Percentiles rank a stretch among this genome's conserved stretches.
phyloP scores from a whole-genome alignment of 345 rosid species.

The Gossypium thurberi region DNA sequence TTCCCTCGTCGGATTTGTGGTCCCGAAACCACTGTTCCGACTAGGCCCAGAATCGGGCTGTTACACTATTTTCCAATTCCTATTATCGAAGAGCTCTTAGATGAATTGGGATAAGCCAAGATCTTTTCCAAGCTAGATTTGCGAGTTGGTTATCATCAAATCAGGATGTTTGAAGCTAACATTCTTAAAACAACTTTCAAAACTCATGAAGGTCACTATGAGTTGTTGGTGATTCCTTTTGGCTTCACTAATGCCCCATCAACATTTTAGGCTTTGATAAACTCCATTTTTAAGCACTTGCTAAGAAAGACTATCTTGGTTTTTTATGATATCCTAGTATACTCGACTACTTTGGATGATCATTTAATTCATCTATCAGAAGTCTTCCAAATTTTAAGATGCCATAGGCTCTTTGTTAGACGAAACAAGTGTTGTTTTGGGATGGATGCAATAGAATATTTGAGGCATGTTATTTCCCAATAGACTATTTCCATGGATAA shows the following conservation, averaged over 20 bases:
- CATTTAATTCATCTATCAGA: no score
- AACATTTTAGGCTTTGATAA: neutral
- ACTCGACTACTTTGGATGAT: neutral
- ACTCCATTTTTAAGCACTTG: no score
- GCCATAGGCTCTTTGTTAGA: no score
- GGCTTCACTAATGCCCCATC: neutral
- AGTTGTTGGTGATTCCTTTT: no score
- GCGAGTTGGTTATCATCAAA: neutral
- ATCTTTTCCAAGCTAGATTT: neutral
- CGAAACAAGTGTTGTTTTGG: neutral
- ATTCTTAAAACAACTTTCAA: no score
- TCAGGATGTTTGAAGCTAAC: neutral
- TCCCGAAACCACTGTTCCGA: no score
- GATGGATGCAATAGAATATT: neutral
- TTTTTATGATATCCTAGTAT: neutral
- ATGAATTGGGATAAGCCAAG: neutral
- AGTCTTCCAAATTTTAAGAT: no score
- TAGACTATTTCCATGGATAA: neutral
- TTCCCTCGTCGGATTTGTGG: no score
- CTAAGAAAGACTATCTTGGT: neutral
- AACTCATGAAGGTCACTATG: no score
- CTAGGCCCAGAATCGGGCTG: no score
- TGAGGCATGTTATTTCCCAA: neutral
- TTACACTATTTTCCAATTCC: neutral
- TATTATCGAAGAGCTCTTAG: no score